Evolutionary conservation across 208 protist species (phyloP).

Genomic region (Leishmania major): DNA sequence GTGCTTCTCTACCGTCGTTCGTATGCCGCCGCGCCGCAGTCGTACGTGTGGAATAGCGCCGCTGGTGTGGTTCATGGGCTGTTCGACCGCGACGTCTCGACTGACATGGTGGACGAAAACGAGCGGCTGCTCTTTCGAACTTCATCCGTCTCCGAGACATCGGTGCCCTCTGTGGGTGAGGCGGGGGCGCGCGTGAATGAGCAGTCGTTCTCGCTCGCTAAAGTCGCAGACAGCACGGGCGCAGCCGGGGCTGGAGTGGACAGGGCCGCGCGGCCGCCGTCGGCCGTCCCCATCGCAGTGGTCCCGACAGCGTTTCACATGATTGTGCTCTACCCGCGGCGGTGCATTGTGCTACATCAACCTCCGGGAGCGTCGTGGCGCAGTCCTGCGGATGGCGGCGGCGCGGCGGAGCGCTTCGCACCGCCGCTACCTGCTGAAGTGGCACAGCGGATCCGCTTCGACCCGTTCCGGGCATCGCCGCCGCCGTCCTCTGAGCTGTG

Average conservation of each 20-base stretch:
- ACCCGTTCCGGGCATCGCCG: slow-evolving; percentile 55
- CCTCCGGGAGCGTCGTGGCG: slow-evolving; percentile 80
- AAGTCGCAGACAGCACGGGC: not conserved
- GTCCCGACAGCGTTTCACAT: slow-evolving; percentile 95
- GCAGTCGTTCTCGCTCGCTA: slow-evolving; percentile 24
- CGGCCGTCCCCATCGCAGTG: slow-evolving; percentile 38
- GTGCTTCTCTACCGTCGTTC: slow-evolving; percentile 58
- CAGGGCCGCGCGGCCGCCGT: slow-evolving; percentile 10
- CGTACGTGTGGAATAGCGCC: slow-evolving; percentile 62
- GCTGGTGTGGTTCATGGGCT: slow-evolving; percentile 65
- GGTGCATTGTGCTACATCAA: slow-evolving; percentile 81
- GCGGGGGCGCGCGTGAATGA: slow-evolving; percentile 8
- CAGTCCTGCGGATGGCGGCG: slow-evolving; percentile 18
- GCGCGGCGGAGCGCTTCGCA: not conserved
- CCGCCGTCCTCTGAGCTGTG: slow-evolving; percentile 18
- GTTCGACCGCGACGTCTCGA: slow-evolving; percentile 18
- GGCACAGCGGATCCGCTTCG: slow-evolving; percentile 66
- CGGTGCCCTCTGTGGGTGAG: not conserved
- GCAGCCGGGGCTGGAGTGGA: not conserved
- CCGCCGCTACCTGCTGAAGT: slow-evolving; percentile 59
- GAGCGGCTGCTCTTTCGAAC: slow-evolving; percentile 17
- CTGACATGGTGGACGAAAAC: slow-evolving; percentile 20
- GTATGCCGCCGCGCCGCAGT: slow-evolving; percentile 30
- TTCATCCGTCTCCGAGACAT: not conserved
- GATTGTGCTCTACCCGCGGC: slow-evolving; percentile 83